Conservation (phyloP, 208 protist species). For the Ichthyophonus hoferi region DNA sequence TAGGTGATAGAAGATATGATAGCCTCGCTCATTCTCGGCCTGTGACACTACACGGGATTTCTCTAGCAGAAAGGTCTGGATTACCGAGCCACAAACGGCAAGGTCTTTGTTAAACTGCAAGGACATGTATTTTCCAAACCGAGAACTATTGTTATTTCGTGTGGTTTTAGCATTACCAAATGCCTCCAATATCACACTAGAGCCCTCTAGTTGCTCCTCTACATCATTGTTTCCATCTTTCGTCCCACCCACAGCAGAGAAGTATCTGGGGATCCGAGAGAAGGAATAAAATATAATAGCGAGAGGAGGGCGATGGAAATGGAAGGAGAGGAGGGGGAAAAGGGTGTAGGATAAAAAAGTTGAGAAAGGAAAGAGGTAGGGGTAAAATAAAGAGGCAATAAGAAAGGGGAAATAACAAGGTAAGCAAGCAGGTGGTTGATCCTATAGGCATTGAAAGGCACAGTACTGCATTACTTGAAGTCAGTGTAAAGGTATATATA, state of each 20-base stretch:
- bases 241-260: constrained; percentile 40
- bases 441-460: too few relatives aligned
- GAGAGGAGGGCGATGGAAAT: too few relatives aligned
- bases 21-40: constrained; percentile 66
- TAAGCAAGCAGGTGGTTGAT: too few relatives aligned
- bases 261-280: constrained; percentile 36
- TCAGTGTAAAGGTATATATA: too few relatives aligned
- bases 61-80: constrained; percentile 51
- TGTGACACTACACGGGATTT: constrained; percentile 44
- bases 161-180: constrained; percentile 82
- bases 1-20: constrained; percentile 81
- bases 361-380: too few relatives aligned
- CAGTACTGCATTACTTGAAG: too few relatives aligned
- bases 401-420: too few relatives aligned
- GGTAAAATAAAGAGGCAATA: too few relatives aligned
- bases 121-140: constrained; percentile 76
- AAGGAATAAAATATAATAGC: too few relatives aligned
- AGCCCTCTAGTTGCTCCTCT: constrained; percentile 56
- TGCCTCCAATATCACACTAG: constrained; percentile 75
- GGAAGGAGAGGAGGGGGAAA: too few relatives aligned
- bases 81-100: constrained; percentile 38
- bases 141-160: constrained; percentile 73
- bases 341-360: too few relatives aligned
- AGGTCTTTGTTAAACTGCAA: constrained; percentile 47
- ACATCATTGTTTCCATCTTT: constrained; percentile 20